A percentile compares a stretch with the other conserved stretches of the same genome.
These are phyloP conservation scores for Euphrasia arctica DNA, from an alignment of 305 asterid species.

Conservation along the genomic window DNA sequence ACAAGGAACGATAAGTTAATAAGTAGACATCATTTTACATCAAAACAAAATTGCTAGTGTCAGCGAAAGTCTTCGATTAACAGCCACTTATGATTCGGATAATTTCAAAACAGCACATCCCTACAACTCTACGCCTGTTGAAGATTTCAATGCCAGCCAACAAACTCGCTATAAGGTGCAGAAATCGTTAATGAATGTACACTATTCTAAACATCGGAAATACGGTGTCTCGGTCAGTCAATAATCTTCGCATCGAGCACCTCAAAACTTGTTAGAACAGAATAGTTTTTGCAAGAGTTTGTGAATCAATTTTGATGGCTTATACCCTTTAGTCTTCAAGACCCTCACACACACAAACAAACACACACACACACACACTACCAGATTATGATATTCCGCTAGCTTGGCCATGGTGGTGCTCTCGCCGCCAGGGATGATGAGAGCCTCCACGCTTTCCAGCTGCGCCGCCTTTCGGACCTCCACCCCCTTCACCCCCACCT, in stretches of 20 bases:
- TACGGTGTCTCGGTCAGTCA: not conserved
- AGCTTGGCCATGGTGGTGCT: constrained; percentile 99
- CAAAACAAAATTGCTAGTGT: not conserved
- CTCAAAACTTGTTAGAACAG: not conserved
- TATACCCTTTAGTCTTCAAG: not conserved
- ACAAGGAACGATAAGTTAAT: not conserved
- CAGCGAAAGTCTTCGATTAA: not conserved
- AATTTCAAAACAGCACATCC: constrained; percentile 1
- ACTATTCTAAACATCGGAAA: not conserved
- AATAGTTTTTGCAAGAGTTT: not conserved
- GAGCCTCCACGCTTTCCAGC: constrained; percentile 60
- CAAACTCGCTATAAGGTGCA: not conserved
- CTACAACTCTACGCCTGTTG: not conserved
- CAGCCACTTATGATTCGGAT: not conserved
- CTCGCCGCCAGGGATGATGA: constrained; percentile 96
- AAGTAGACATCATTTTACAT: not conserved
- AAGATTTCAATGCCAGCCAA: not conserved
- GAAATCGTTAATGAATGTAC: not conserved
- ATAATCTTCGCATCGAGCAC: not conserved
- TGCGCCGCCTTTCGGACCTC: constrained; percentile 90
- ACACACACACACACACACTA: constrained; percentile 24
- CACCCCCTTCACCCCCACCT: constrained; percentile 86
- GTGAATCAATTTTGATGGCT: not conserved
- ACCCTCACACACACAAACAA: not conserved
- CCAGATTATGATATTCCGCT: constrained; percentile 89